Percentiles rank a stretch among this genome's conserved stretches.
These are phyloP conservation scores for Magnolia sinica DNA, from an alignment of 164 flowering plant genomes.

Conservation along the genomic window DNA sequence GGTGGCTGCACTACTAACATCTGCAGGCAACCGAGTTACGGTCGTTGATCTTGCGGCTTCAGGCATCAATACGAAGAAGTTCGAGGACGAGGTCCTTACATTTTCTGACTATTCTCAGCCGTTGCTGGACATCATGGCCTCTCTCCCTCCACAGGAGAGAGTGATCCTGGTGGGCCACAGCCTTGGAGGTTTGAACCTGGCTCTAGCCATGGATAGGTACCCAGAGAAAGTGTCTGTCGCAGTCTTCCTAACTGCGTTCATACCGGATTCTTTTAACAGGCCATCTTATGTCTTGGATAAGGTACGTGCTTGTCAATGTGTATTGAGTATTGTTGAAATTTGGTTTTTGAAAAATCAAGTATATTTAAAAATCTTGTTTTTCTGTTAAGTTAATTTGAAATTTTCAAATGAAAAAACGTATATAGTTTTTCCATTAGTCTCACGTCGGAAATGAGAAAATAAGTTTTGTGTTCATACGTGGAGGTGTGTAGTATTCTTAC, in stretches of 20 bases:
- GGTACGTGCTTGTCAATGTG: conserved; percentile 13
- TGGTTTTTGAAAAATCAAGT: too few relatives aligned
- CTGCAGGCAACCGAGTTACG: conserved; percentile 37
- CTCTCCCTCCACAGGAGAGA: conserved; percentile 26
- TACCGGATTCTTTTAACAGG: conserved; percentile 28
- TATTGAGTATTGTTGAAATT: too few relatives aligned
- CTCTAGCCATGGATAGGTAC: conserved; percentile 42
- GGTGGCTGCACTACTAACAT: conserved; percentile 33
- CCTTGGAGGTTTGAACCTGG: conserved; percentile 30
- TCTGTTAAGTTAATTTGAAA: too few relatives aligned
- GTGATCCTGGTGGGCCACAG: conserved; percentile 49
- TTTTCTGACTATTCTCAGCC: conserved; percentile 31
- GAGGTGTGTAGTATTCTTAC: too few relatives aligned
- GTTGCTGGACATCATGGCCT: conserved; percentile 31
- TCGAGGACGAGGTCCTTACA: conserved; percentile 11
- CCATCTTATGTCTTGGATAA: conserved; percentile 28
- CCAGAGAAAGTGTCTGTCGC: conserved; percentile 32
- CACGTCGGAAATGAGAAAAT: too few relatives aligned
- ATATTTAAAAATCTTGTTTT: too few relatives aligned
- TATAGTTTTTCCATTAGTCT: too few relatives aligned
- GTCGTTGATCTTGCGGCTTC: conserved; percentile 40
- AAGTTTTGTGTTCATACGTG: too few relatives aligned
- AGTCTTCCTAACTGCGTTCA: conserved; percentile 36
- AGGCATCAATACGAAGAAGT: conserved; percentile 23
- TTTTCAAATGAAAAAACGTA: too few relatives aligned